phyloP scores from a whole-genome alignment of 2,329 filamentous ascomycete genomes.

The Biscogniauxia marginata region DNA sequence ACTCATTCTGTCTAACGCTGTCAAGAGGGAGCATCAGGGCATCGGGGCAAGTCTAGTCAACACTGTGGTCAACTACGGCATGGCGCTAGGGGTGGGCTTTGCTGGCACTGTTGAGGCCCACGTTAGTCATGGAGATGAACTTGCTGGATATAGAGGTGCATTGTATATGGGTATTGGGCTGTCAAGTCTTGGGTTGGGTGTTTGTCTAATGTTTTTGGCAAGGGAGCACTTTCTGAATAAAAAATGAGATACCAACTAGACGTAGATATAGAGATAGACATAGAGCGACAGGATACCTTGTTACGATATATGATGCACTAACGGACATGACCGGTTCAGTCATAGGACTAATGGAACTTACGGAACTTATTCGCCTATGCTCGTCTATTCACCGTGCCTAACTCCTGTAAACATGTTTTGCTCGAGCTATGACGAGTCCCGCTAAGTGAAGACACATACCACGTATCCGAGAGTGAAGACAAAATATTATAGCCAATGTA shows the following conservation, averaged over 20 bases:
- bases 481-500: background rate
- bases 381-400: background rate
- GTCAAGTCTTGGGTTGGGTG: constrained; percentile 16
- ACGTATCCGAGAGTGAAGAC: background rate
- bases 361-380: background rate
- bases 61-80: constrained; percentile 58
- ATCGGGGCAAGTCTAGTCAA: constrained; percentile 46
- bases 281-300: background rate
- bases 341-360: background rate
- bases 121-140: constrained; percentile 23
- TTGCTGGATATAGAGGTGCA: constrained; percentile 26
- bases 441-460: background rate
- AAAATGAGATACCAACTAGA: background rate
- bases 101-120: constrained; percentile 43
- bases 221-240: constrained; percentile 9
- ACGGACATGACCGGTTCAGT: background rate
- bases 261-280: background rate
- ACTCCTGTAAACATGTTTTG: background rate
- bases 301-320: background rate
- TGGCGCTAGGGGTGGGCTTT: constrained; percentile 53
- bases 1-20: constrained; percentile 46
- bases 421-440: background rate
- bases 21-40: constrained; percentile 32
- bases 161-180: constrained; percentile 28
- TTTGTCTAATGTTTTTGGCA: constrained; percentile 24